Evolutionary conservation across 2,329 filamentous ascomycete genomes (phyloP).

Genomic region (Myrmaecium sp.): DNA sequence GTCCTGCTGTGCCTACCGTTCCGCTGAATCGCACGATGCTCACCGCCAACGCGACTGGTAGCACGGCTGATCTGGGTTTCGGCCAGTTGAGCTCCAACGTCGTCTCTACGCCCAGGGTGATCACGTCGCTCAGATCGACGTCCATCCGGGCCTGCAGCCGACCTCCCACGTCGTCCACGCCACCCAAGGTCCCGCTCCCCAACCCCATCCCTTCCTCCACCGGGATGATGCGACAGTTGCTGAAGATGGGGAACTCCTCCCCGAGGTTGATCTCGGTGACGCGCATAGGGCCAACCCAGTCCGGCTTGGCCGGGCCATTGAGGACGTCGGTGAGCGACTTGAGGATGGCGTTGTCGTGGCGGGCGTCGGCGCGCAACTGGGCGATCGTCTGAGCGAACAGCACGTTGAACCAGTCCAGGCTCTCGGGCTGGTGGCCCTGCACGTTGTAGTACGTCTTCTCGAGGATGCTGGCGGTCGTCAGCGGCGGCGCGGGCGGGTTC

Average conservation of each 20-base stretch:
- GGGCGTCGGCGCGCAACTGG: conserved; percentile 82
- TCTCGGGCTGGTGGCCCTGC: conserved; percentile 88
- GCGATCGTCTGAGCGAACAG: conserved; percentile 92
- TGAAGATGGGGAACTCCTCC: conserved; percentile 97
- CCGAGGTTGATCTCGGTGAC: conserved; percentile 88
- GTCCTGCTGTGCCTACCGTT: conserved; percentile 30
- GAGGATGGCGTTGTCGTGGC: conserved; percentile 80
- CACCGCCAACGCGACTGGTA: conserved; percentile 83
- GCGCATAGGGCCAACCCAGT: conserved; percentile 83
- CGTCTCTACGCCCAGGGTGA: conserved; percentile 87
- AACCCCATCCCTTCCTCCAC: conserved; percentile 54
- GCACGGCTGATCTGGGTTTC: conserved; percentile 68
- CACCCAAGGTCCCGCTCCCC: conserved; percentile 25
- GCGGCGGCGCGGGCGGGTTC: conserved; percentile 44
- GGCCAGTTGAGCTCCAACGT: conserved; percentile 91
- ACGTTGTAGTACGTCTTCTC: conserved; percentile 97
- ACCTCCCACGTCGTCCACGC: conserved; percentile 45
- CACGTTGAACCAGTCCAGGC: conserved; percentile 97
- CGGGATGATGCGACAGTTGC: conserved; percentile 90
- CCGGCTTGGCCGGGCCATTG: conserved; percentile 73
- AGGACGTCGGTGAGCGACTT: conserved; percentile 68
- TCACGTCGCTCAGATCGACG: conserved; percentile 88
- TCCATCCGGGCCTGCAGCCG: conserved; percentile 90
- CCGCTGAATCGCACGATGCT: conserved; percentile 89
- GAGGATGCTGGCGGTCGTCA: conserved; percentile 86